A percentile compares a stretch with the other conserved stretches of the same genome.
These are phyloP conservation scores for Paragyromitra xinjiangensis DNA, from an alignment of 495 filamentous ascomycete species.

Conservation along the genomic window DNA sequence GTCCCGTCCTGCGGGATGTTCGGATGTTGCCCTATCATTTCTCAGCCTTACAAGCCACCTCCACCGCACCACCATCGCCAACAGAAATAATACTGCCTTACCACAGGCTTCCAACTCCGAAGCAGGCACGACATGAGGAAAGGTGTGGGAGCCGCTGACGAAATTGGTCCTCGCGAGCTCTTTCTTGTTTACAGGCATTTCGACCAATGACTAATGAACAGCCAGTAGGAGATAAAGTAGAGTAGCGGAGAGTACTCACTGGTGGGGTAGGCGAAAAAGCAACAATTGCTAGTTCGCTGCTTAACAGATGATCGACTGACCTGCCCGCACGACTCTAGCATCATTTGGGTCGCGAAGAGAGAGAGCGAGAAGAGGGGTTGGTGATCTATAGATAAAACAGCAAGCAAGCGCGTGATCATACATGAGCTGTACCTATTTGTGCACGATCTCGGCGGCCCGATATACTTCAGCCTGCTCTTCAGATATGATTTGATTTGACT, in stretches of 20 bases:
- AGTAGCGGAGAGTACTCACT: slow-evolving; percentile 14
- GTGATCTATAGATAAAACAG: slow-evolving; percentile 54
- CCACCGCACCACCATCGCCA: slow-evolving; percentile 35
- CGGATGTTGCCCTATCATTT: slow-evolving; percentile 54
- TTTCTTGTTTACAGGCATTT: slow-evolving; percentile 40
- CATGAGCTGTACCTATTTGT: slow-evolving; percentile 49
- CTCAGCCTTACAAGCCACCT: slow-evolving; percentile 55
- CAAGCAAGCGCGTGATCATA: slow-evolving; percentile 51
- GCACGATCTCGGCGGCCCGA: slow-evolving; percentile 47
- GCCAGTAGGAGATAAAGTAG: slow-evolving; percentile 28
- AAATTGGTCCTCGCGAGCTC: slow-evolving; percentile 44
- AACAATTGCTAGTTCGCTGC: slow-evolving; percentile 35
- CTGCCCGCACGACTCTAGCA: slow-evolving; percentile 38
- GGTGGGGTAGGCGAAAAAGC: slow-evolving; percentile 47
- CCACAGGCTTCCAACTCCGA: slow-evolving; percentile 43
- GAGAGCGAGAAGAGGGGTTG: slow-evolving; percentile 50
- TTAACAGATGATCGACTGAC: slow-evolving; percentile 45
- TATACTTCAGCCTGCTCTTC: slow-evolving; percentile 43
- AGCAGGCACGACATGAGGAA: slow-evolving; percentile 50
- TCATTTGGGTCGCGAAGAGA: slow-evolving; percentile 37
- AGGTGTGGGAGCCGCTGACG: slow-evolving; percentile 55
- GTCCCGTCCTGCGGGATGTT: slow-evolving; percentile 54
- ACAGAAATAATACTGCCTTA: slow-evolving; percentile 48
- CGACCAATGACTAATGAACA: slow-evolving; percentile 31
- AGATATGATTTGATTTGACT: slow-evolving; percentile 42